A percentile compares a stretch with the other conserved stretches of the same genome.
Conservation (phyloP, 176 grass and related monocot species). For the Eleusine indica region DNA sequence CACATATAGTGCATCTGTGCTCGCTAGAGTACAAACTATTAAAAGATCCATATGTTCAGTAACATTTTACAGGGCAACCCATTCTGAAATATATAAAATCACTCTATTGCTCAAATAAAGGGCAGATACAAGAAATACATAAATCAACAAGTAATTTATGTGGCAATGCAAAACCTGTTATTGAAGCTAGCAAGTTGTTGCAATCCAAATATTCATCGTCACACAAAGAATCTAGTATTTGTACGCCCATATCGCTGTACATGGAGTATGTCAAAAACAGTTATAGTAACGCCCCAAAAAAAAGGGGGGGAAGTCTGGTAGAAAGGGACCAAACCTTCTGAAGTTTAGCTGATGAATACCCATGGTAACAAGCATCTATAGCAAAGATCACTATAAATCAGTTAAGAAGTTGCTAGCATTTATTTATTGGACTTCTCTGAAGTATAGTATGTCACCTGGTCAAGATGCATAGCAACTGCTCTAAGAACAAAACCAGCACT, state of each 20-base stretch:
- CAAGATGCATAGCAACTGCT: conserved; percentile 86
- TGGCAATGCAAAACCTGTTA: conserved; percentile 66
- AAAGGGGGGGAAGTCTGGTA: neutral
- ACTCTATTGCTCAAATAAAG: neutral
- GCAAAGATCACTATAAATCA: conserved; percentile 36
- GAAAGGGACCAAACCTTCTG: conserved; percentile 60
- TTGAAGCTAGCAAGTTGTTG: conserved; percentile 72
- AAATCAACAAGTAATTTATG: conserved; percentile 23
- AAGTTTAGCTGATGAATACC: conserved; percentile 94
- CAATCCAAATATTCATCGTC: conserved; percentile 79
- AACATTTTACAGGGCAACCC: neutral
- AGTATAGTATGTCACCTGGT: conserved; percentile 65
- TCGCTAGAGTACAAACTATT: neutral
- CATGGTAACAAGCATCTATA: conserved; percentile 79
- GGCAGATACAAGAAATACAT: neutral
- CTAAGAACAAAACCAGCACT: conserved; percentile 80
- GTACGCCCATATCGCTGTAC: conserved; percentile 58
- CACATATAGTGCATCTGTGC: neutral
- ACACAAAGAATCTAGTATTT: conserved; percentile 81
- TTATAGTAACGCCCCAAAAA: conserved; percentile 26
- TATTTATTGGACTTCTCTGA: conserved; percentile 31
- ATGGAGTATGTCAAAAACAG: conserved; percentile 41
- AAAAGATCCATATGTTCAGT: neutral
- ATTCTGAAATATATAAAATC: neutral
- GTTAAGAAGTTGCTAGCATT: conserved; percentile 37